These are phyloP conservation scores for Licmophora abbreviata DNA, from an alignment of 108 stramenopile genomes.

Conservation along the genomic window DNA sequence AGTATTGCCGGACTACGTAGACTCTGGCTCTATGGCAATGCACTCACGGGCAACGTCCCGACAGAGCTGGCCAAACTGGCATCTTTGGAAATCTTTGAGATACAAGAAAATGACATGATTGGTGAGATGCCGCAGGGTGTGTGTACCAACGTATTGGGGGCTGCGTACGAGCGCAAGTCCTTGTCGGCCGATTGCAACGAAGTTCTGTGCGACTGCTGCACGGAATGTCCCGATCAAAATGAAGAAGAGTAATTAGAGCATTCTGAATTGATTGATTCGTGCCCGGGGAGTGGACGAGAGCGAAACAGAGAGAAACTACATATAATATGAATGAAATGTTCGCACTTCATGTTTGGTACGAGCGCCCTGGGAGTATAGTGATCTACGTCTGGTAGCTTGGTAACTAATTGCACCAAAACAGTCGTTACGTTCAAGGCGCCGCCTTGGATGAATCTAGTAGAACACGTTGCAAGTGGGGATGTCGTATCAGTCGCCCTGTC, in stretches of 20 bases:
- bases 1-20: constrained; percentile 22
- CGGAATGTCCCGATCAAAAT: no score
- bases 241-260: no score
- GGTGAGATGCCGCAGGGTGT: constrained; percentile 36
- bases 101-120: constrained; percentile 45
- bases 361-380: no score
- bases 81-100: constrained; percentile 40
- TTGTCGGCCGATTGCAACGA: constrained; percentile 17
- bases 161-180: constrained; percentile 26
- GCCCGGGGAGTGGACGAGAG: no score
- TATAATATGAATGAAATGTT: no score
- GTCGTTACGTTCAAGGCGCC: no score
- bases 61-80: constrained; percentile 28
- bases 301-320: no score
- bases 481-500: constrained; percentile 44
- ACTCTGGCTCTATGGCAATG: constrained; percentile 43
- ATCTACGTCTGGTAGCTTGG: no score
- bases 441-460: no score
- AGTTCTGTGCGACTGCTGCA: constrained; percentile 16
- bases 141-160: constrained; percentile 16
- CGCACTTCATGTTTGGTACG: no score
- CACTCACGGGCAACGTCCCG: constrained; percentile 42
- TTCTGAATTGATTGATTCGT: no score
- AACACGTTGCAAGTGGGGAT: constrained; percentile 37
- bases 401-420: no score